Evolutionary conservation across 2,329 filamentous ascomycete genomes (phyloP).

Genomic region (Aspergillus versicolor): DNA sequence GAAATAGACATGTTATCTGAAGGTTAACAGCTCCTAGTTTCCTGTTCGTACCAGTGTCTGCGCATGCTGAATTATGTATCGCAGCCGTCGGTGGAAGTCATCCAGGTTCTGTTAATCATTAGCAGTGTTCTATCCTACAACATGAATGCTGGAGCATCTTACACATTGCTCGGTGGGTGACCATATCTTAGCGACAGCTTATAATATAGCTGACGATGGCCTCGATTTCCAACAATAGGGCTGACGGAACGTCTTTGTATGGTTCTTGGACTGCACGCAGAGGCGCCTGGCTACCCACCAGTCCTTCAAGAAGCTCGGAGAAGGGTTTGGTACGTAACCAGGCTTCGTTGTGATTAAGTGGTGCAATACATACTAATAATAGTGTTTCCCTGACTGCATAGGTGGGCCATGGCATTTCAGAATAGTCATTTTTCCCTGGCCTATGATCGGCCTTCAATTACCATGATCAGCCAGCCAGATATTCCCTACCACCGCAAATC

Average conservation of each 20-base stretch:
- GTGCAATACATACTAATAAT: neutral
- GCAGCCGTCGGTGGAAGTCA: constrained; percentile 59
- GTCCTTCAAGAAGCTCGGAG: constrained; percentile 41
- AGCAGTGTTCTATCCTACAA: constrained; percentile 63
- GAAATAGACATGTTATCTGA: constrained; percentile 3
- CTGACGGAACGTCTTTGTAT: constrained; percentile 51
- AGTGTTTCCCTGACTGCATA: neutral
- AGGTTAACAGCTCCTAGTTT: constrained; percentile 45
- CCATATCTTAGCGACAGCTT: neutral
- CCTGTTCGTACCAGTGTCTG: constrained; percentile 64
- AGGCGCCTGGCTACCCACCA: constrained; percentile 50
- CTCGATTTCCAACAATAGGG: constrained; percentile 15
- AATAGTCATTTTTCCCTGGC: constrained; percentile 62
- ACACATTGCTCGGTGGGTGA: constrained; percentile 55
- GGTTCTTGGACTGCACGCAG: constrained; percentile 57
- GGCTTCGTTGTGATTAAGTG: neutral
- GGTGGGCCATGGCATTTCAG: constrained; percentile 61
- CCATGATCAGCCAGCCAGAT: constrained; percentile 49
- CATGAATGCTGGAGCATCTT: constrained; percentile 64
- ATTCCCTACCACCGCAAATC: constrained; percentile 51
- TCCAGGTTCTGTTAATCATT: constrained; percentile 62
- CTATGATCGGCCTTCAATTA: constrained; percentile 57
- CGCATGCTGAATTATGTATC: constrained; percentile 65
- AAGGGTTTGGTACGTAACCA: constrained; percentile 35
- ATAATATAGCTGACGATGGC: constrained; percentile 1